Evolutionary conservation across 495 filamentous ascomycete genomes (phyloP), one percentile per base, ranked within the genome.

Genomic region (Polyplosphaeria fusca): DNA sequence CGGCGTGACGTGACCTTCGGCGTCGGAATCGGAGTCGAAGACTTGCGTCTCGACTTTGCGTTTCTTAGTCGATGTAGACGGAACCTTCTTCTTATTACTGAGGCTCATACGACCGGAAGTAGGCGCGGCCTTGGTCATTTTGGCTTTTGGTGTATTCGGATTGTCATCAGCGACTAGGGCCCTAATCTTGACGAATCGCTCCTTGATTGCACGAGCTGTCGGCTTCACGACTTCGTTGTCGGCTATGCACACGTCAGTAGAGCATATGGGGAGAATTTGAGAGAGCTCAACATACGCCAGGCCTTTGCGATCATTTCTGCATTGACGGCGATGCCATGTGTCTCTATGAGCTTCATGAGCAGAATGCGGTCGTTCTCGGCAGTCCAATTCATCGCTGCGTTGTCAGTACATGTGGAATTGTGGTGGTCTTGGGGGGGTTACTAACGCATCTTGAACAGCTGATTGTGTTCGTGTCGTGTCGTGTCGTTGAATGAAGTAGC

Each of bases 141-240:
- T 52, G 22, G 41, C 27, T 2, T 16, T 7, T 35, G 30, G 30
- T 14, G 30, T 35, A 7, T 7, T 7, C 7, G 14, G 7, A 35
- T 35, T 35, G 30, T 18, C 39, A 18, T 12, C 23, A 11, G 23
- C 11, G n/a, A 38, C 51, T 0, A 55, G 4, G 9, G 43, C 1
- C 35, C 58, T 56, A 3, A 65, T 13, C 38, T 41, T 61, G 3
- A 49, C 41, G 28, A 65, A 43, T n/a, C 62, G 62, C 48, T 65
- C 62, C 13, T 25, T 53, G 47, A 65, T 47, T 16, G 62, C 58
- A 1, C 53, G 46, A n/a, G 39, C 19, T 0, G 62, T 61, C n/a
- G 62, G 62, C 39, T 55, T 47, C 1, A n/a, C 14, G 12, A 22
- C 30, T 13, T 16, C 54, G 11, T 23, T 23, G 20, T 47, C 39